These are phyloP conservation scores for Fistulinella staudtii DNA, from an alignment of 1,284 basidiomycete genomes.

Conservation along the genomic window DNA sequence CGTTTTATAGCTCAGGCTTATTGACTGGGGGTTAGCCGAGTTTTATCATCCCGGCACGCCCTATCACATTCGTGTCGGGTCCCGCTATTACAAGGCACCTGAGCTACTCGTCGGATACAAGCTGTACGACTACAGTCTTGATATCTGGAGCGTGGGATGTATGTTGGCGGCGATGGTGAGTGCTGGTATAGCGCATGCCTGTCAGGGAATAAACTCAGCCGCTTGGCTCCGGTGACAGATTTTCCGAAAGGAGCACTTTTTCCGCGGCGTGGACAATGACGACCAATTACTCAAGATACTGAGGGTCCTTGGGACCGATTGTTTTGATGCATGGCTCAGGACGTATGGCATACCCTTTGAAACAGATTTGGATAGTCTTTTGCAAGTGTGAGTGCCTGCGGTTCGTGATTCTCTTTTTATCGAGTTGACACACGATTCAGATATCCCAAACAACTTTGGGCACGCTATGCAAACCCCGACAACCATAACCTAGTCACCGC, in stretches of 20 bases:
- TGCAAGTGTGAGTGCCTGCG: constrained; percentile 50
- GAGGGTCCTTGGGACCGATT: constrained; percentile 83
- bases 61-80: constrained; percentile 88
- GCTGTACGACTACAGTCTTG: constrained; percentile 80
- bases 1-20: constrained; percentile 61
- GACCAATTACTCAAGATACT: constrained; percentile 88
- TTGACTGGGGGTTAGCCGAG: constrained; percentile 92
- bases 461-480: constrained; percentile 64
- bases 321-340: constrained; percentile 69
- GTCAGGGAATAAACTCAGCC: constrained; percentile 5
- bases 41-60: constrained; percentile 87
- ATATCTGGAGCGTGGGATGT: constrained; percentile 88
- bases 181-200: background rate
- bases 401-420: background rate
- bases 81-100: constrained; percentile 86
- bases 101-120: constrained; percentile 86
- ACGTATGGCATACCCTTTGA: constrained; percentile 77
- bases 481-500: constrained; percentile 72
- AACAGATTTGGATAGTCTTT: constrained; percentile 61
- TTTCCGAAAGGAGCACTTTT: constrained; percentile 87
- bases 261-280: constrained; percentile 86
- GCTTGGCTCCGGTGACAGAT: constrained; percentile 44
- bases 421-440: constrained; percentile 32
- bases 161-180: constrained; percentile 85
- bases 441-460: constrained; percentile 76